A percentile compares a stretch with the other conserved stretches of the same genome.
Conservation (phyloP, 768 basidiomycete genomes). For the Coprinopsis marcescibilis region DNA sequence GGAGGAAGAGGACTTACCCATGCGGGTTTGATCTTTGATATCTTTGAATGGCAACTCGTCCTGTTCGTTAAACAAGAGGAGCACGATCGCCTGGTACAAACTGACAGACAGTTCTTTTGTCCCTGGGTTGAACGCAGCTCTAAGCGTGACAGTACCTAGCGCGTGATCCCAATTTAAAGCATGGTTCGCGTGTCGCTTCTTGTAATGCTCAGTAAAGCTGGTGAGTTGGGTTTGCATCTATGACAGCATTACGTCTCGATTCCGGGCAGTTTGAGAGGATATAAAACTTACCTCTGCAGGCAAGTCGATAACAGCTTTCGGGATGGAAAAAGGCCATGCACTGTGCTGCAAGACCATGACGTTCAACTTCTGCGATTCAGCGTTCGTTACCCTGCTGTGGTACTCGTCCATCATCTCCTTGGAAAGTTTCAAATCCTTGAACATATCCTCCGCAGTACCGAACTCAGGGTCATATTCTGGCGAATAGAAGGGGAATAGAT, state of each 20-base stretch:
- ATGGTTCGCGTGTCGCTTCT: slow-evolving; percentile 67
- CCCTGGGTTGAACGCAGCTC: slow-evolving; percentile 58
- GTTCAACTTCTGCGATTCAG: slow-evolving; percentile 45
- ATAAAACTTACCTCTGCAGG: slow-evolving; percentile 41
- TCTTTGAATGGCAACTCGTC: slow-evolving; percentile 56
- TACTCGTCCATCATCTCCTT: slow-evolving; percentile 67
- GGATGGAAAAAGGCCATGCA: slow-evolving; percentile 76
- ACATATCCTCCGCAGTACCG: slow-evolving; percentile 92
- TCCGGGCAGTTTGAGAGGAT: too few species aligned
- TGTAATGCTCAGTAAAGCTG: slow-evolving; percentile 67
- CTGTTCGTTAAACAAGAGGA: slow-evolving; percentile 80
- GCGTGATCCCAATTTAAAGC: slow-evolving; percentile 83
- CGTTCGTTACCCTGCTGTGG: slow-evolving; percentile 29
- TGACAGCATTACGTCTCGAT: too few species aligned
- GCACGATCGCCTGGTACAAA: slow-evolving; percentile 82
- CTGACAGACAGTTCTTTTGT: slow-evolving; percentile 87
- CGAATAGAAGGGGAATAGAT: not conserved
- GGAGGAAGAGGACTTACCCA: slow-evolving; percentile 50
- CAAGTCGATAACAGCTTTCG: slow-evolving; percentile 45
- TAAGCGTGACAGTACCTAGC: slow-evolving; percentile 77
- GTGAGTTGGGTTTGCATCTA: slow-evolving; percentile 73
- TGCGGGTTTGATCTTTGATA: slow-evolving; percentile 58
- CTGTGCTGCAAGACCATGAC: slow-evolving; percentile 85
- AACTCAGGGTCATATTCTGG: slow-evolving; percentile 96
- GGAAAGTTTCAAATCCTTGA: slow-evolving; percentile 81